Base-by-base conservation (phyloP, 495 filamentous ascomycete genomes). In the Rhizodiscina lignyota region DNA sequence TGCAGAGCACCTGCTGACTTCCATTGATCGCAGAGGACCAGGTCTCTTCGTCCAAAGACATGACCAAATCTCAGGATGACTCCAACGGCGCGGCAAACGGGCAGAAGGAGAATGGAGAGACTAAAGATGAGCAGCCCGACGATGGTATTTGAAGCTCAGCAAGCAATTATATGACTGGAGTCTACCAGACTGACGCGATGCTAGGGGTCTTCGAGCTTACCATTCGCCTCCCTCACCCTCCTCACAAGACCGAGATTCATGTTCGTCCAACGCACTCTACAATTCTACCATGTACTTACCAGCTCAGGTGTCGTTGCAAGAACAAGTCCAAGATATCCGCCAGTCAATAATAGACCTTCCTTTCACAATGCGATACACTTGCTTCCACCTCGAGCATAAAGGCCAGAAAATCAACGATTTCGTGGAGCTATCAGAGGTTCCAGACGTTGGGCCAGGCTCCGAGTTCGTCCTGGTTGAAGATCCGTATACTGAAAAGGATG, bases 401-500 rank as follows among this genome's bases (percentile, higher is more conserved):
- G 78, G 79, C 36, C 59, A 76, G 48, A 74, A 79, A 29, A 77
- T 96, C 64, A 94, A 94, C 53, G 91, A 99, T 60, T 96, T 86
- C 44, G 63, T 87, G 37, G 83, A 92, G 59, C 64, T 99, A 30
- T 89, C 86, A 18, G 91, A 96, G 53, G 79, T 94, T 16, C 64
- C 73, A n/a, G 85, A 66, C 29, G 66, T 96, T 21, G 68, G 66
- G 24, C 59, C 74, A 5, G 75, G 78, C 36, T 76, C 84, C 8
- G 75, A 82, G 52, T 63, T 96, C 26, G 68, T 65, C 22, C 60
- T 99, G 40, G 74, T 94, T 28, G 83, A 94, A 58, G 91, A 99
- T 50, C 82, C 91, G 13, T 99, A 99, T 55, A 99, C 83, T 18
- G 91, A 96, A 62, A 96, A 93, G 64, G 89, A 96, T 57, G 87